Evolutionary conservation across 305 asterid species (phyloP).

Genomic region (Fraxinus ornus): DNA sequence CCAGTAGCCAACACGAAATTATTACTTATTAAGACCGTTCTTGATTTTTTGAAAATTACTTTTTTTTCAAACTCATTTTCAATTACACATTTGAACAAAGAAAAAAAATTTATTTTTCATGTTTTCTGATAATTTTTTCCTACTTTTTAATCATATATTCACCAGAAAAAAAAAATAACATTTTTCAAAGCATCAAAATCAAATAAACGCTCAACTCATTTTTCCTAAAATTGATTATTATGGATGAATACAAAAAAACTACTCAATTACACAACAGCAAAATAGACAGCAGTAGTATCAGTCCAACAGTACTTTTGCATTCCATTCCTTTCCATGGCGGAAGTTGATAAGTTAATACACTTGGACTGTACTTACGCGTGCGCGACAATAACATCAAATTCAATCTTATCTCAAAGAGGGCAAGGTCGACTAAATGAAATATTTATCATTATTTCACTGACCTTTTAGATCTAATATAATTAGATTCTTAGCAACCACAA

Average conservation of each 20-base stretch:
- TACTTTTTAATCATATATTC: neutral
- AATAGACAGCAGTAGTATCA: neutral
- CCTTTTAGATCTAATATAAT: neutral
- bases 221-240: neutral
- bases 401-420: neutral
- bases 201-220: neutral
- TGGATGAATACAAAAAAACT: neutral
- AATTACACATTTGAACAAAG: too few species aligned
- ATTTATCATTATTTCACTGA: neutral
- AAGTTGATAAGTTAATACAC: neutral
- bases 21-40: neutral
- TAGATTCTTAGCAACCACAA: neutral
- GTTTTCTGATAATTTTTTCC: neutral
- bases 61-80: neutral
- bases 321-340: neutral
- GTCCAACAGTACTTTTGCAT: neutral
- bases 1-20: neutral
- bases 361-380: neutral
- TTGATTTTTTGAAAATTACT: neutral
- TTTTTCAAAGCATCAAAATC: neutral
- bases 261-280: slow-evolving; percentile 5
- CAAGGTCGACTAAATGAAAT: neutral
- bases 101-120: neutral
- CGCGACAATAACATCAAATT: neutral
- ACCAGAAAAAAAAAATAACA: neutral